These are phyloP conservation scores for Gillenia trifoliata DNA, from an alignment of 306 rosid species.

Conservation along the genomic window DNA sequence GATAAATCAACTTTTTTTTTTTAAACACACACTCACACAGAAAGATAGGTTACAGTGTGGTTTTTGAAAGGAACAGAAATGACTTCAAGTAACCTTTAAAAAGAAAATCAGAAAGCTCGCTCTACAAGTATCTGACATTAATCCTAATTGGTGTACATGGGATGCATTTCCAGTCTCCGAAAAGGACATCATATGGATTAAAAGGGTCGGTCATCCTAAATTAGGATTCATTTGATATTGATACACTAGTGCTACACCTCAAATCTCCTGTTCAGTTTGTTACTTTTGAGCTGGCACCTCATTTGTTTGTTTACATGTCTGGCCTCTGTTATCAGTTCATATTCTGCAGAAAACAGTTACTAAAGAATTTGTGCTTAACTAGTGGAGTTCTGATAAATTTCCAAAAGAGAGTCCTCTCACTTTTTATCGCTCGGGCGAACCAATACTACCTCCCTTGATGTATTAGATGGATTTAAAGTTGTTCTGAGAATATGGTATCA, in stretches of 20 bases:
- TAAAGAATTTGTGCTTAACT: conserved; percentile 24
- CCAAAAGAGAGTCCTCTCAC: conserved; percentile 77
- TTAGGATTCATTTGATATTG: neutral
- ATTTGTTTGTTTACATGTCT: neutral
- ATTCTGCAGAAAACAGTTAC: neutral
- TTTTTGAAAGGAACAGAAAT: neutral
- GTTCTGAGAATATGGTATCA: conserved; percentile 49
- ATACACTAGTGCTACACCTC: neutral
- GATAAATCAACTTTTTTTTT: neutral
- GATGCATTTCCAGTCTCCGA: neutral
- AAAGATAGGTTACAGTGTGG: neutral
- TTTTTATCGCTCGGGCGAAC: conserved; percentile 63
- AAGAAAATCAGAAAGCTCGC: neutral
- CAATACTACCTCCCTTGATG: conserved; percentile 60
- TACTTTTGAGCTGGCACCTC: neutral
- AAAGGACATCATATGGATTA: neutral
- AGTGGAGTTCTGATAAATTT: conserved; percentile 85
- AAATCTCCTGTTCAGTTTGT: neutral
- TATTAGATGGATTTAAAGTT: conserved; percentile 68
- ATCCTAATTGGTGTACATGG: no score
- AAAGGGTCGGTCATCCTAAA: neutral
- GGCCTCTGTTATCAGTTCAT: neutral
- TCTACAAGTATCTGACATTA: no score
- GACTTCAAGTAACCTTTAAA: neutral
- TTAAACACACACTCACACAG: neutral